Evolutionary conservation across 2,329 filamentous ascomycete species (phyloP), one percentile per base, ranked within the genome.

Genomic region (Pseudogymnoascus verrucosus): DNA sequence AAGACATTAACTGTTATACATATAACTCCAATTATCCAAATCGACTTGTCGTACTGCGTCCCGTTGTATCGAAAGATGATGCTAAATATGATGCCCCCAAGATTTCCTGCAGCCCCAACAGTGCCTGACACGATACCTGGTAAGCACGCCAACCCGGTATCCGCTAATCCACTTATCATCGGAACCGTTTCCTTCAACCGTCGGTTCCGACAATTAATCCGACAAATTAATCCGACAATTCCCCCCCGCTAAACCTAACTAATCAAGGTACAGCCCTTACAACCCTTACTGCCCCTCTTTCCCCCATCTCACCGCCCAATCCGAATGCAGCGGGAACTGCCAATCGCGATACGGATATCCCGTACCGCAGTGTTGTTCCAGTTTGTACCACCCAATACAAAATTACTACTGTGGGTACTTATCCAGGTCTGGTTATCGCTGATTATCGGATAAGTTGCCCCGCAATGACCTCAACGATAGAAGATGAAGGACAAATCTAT

Each of bases 51-150:
- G 71, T 91, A 93, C 70, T 88, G 76, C 1, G 77, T 83, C 6
- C 84, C 85, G 62, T 84, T 79, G 76, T 92, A 93, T 60, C 90
- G 80, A 80, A 93, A 95, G 71, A 90, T 84, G 71, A 95, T 84
- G 19, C 90, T 88, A 70, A 93, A 96, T 63, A 93, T 75, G 61
- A 96, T 84, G 11, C 91, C 92, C 3, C 92, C 92, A 14, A 96
- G 74, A 70, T 96, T 96, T 1, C 92, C 91, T 3, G 84, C 81
- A 0, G 89, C 91, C 10, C 91, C 91, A 1, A 90, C 87, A 40
- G 89, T 78, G 7, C 91, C 91, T 0, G 87, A 89, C 5, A 96
- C 81, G 21, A 65, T 75, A 76, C 90, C 91, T 51, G 19, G 19
- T 19, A 19, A 19, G 28, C 28, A 28, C 28, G 28, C 28, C 8